Evolutionary conservation across 2,329 filamentous ascomycete species (phyloP).

Genomic region (Incumbomyces delicatus): DNA sequence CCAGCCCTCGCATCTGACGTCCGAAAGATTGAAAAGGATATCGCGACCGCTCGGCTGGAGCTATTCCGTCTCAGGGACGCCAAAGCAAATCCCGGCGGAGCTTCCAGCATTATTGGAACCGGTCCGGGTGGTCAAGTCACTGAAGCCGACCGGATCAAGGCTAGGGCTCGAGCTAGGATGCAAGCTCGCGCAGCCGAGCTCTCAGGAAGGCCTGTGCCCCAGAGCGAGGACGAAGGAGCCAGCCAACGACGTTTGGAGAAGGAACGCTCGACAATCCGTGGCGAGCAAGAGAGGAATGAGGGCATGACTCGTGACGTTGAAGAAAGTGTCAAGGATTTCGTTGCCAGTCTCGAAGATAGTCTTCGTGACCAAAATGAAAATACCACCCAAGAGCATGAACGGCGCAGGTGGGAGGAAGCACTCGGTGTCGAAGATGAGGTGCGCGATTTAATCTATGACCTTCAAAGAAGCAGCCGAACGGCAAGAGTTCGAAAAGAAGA

Average conservation of each 20-base stretch:
- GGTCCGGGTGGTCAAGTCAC: conserved; percentile 85
- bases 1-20: conserved; percentile 89
- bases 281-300: conserved; percentile 88
- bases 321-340: conserved; percentile 85
- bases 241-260: conserved; percentile 80
- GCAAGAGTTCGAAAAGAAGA: conserved; percentile 58
- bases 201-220: conserved; percentile 68
- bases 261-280: conserved; percentile 69
- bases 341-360: conserved; percentile 71
- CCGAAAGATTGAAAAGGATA: conserved; percentile 78
- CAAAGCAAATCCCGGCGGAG: conserved; percentile 76
- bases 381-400: conserved; percentile 76
- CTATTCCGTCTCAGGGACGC: conserved; percentile 89
- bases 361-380: conserved; percentile 72
- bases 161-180: conserved; percentile 95
- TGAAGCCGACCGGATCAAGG: conserved; percentile 88
- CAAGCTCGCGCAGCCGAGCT: conserved; percentile 90
- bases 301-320: conserved; percentile 95
- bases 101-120: conserved; percentile 75
- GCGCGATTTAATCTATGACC: conserved; percentile 93
- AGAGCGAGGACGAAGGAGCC: conserved; percentile 62
- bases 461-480: conserved; percentile 76
- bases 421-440: conserved; percentile 94
- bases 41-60: conserved; percentile 83
- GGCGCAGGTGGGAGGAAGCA: conserved; percentile 87